Evolutionary conservation across 2,329 filamentous ascomycete species (phyloP).

Genomic region (Trichoderma koningiopsis): DNA sequence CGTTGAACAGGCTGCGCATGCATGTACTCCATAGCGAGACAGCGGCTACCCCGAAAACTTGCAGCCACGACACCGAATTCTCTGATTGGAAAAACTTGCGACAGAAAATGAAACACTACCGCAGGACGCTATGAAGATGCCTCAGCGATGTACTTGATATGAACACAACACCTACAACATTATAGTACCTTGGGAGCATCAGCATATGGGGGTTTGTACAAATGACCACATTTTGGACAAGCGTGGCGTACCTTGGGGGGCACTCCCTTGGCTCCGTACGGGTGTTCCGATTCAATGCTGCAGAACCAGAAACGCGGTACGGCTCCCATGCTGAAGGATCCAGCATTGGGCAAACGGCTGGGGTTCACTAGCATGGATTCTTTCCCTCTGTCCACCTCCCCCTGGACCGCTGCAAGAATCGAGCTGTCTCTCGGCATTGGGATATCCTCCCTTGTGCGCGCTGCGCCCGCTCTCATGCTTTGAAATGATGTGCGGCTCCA

Average conservation of each 20-base stretch:
- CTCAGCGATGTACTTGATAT: too few relatives aligned
- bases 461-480: constrained; percentile 17
- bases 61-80: background rate
- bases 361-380: background rate
- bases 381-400: background rate
- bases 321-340: background rate
- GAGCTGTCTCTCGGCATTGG: constrained; percentile 12
- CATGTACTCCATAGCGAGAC: background rate
- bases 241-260: background rate
- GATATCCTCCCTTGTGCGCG: background rate
- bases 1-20: background rate
- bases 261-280: background rate
- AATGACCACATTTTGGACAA: background rate
- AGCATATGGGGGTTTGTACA: background rate
- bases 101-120: background rate
- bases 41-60: background rate
- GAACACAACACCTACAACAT: background rate
- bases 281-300: background rate
- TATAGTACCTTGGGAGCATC: background rate
- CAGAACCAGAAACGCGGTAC: constrained; percentile 6
- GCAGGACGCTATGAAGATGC: background rate
- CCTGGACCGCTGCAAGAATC: constrained; percentile 5
- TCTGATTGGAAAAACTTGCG: background rate
- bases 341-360: background rate
- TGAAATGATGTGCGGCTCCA: constrained; percentile 14